phyloP scores from a whole-genome alignment of 768 basidiomycete species.

The Mycena venus region DNA sequence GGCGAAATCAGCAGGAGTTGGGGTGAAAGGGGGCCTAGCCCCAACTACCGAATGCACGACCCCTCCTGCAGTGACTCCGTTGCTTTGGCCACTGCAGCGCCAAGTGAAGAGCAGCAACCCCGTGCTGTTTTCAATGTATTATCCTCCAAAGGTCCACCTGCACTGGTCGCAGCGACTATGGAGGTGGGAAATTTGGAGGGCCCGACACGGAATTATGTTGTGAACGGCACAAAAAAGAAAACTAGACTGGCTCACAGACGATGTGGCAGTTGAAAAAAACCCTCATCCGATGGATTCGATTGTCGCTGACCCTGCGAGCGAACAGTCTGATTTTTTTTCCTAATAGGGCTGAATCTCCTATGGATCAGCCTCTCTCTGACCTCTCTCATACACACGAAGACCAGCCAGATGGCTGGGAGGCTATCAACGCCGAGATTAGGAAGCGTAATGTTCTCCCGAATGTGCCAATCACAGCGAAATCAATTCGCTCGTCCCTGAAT shows the following conservation, averaged over 20 bases:
- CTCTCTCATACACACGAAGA: background rate
- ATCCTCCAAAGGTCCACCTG: background rate
- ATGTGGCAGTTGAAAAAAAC: background rate
- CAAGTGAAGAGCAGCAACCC: constrained; percentile 11
- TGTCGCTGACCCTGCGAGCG: background rate
- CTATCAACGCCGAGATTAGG: background rate
- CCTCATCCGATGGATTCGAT: background rate
- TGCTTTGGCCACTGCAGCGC: no score
- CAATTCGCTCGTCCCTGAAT: constrained; percentile 13
- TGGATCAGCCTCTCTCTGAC: background rate
- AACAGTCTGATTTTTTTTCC: background rate
- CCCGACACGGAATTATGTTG: background rate
- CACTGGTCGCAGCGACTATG: background rate
- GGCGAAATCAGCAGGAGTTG: constrained; percentile 22
- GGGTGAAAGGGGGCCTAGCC: constrained; percentile 11
- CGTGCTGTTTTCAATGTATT: constrained; percentile 3
- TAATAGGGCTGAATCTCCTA: background rate
- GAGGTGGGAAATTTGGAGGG: background rate
- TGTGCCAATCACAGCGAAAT: background rate
- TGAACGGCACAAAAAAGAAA: constrained; percentile 19
- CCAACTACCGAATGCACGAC: constrained; percentile 10
- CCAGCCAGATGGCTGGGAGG: background rate
- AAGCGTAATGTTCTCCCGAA: background rate
- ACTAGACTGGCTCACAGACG: constrained; percentile 9
- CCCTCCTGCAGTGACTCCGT: constrained; percentile 5